These are phyloP conservation scores for Clarireedia homoeocarpa DNA, from an alignment of 2,329 filamentous ascomycete species.

Conservation along the genomic window DNA sequence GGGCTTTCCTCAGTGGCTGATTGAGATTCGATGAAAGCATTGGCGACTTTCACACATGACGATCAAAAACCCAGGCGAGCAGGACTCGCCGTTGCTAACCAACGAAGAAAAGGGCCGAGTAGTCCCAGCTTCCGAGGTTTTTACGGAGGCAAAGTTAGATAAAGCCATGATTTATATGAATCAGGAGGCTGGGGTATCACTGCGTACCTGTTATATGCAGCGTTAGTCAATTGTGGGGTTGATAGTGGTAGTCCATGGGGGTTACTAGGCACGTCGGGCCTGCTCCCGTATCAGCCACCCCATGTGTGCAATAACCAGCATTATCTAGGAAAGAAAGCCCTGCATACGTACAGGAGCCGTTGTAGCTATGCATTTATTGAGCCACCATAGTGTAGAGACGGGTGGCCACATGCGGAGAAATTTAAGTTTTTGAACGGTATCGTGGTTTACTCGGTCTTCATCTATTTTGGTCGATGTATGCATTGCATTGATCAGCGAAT, in stretches of 20 bases:
- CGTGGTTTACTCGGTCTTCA: no score
- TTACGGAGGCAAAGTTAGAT: background rate
- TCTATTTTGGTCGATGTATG: no score
- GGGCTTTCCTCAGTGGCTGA: conserved; percentile 44
- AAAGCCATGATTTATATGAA: background rate
- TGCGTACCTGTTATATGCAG: no score
- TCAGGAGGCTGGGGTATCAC: background rate
- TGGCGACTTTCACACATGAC: background rate
- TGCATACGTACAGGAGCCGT: no score
- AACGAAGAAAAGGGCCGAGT: conserved; percentile 1
- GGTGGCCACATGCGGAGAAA: no score
- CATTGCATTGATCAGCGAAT: no score
- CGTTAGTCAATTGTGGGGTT: background rate
- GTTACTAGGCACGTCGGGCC: background rate
- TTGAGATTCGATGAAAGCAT: background rate
- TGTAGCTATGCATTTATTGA: no score
- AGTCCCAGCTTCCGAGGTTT: background rate
- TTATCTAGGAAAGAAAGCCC: no score
- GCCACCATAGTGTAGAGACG: no score
- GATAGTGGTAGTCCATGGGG: background rate
- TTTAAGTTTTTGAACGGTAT: no score
- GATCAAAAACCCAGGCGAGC: no score
- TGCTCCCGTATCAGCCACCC: background rate
- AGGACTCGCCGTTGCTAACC: no score
- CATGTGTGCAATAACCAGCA: background rate